phyloP scores from a whole-genome alignment of 805 yeast species.

The Zygotorulaspora danielsina region DNA sequence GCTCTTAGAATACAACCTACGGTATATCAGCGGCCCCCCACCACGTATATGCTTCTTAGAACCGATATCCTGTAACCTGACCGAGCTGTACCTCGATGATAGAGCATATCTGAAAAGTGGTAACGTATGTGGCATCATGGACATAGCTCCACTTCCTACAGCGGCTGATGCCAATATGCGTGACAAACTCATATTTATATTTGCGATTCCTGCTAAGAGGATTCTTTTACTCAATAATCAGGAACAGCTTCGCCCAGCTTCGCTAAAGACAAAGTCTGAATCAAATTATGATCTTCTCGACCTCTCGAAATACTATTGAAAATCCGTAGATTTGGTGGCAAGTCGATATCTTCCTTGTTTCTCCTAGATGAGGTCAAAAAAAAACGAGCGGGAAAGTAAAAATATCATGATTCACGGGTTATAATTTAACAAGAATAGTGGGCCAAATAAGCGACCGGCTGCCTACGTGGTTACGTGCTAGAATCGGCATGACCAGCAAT shows the following conservation, averaged over 20 bases:
- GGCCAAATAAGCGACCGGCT: no score
- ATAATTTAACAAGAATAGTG: neutral
- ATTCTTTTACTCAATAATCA: neutral
- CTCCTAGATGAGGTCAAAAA: constrained; percentile 1
- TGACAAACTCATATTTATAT: constrained; percentile 10
- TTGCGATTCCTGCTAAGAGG: neutral
- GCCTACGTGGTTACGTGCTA: no score
- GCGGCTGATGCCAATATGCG: constrained; percentile 12
- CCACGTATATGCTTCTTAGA: neutral
- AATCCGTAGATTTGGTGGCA: neutral
- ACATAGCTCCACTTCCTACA: constrained; percentile 10
- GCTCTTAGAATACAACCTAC: constrained; percentile 14
- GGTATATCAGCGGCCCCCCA: constrained; percentile 6
- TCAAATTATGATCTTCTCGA: neutral
- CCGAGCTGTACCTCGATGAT: constrained; percentile 1
- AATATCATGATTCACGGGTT: neutral
- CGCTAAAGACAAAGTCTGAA: neutral
- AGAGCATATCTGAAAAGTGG: constrained; percentile 8
- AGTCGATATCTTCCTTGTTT: constrained; percentile 1
- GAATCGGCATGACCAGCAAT: no score
- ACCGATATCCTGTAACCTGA: neutral
- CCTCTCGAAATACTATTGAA: neutral
- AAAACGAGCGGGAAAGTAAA: constrained; percentile 1
- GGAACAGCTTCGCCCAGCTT: neutral
- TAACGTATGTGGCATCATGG: constrained; percentile 6